Evolutionary conservation across 345 rosid species (phyloP), one percentile per base, ranked within the genome.

Genomic region (Erysimum cheiranthoides): DNA sequence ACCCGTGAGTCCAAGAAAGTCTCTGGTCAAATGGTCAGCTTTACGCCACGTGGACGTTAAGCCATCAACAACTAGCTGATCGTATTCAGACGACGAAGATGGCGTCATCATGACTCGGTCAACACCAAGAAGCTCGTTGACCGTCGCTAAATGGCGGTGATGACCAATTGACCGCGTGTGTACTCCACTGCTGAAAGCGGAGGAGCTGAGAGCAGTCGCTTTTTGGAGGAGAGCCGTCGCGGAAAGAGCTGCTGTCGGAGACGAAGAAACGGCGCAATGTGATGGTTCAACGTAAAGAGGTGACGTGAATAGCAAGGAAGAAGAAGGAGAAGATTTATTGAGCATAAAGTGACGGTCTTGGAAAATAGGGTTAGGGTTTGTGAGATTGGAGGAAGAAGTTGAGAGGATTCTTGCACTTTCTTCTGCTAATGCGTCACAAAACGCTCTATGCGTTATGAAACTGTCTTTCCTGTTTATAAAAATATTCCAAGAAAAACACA

Each of bases 151-250:
- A 54, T 68, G 59, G 12, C 43, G 76, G 52, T 70, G 79, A 69
- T 75, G 88, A 71, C 84, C 87, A 30, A 70, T 34, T 9, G 84
- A 78, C 30, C 53, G 78, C 4, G 79, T 65, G 35, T 61, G 79
- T 42, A 66, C 78, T 59, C 75, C 75, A 11, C 83, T 64, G 70
- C 68, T 54, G 21, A 71, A 17, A 4, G 73, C 49, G 0, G 78
- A 38, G 39, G 86, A 68, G 53, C 92, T 88, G 42, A 88, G 64
- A 53, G 84, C 78, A 2, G 92, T 87, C 4, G 96, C 97, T 85
- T 85, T 92, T 70, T 89, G 98, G 80, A 94, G 97, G 66, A 94
- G 93, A 8, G 97, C 96, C 11, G 98, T 94, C 66, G 97, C 96
- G 2, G 98, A 92, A 70, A 89, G 80, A 83, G 76, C 66, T 0